Conservation (phyloP, 108 stramenopile genomes). For the Bacterosira constricta region DNA sequence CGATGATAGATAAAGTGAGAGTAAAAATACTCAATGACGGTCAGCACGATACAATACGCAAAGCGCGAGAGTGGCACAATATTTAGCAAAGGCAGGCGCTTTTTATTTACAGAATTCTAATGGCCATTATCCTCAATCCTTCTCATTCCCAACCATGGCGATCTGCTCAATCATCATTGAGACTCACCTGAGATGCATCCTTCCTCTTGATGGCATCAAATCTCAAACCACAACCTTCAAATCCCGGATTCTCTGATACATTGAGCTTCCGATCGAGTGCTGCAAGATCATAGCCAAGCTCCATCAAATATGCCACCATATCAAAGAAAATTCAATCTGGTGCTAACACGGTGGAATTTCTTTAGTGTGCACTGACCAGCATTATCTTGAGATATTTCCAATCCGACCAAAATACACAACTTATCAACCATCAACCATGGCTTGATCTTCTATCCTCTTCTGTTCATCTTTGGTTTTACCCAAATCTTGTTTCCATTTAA, state of each 20-base stretch:
- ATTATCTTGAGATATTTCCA: background rate
- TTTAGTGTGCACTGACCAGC: background rate
- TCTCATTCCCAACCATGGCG: too few species aligned
- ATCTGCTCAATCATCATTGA: too few species aligned
- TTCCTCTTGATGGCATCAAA: too few species aligned
- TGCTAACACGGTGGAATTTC: background rate
- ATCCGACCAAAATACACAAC: background rate
- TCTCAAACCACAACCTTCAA: slow-evolving; percentile 19
- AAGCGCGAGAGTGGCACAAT: too few species aligned
- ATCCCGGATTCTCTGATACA: slow-evolving; percentile 26
- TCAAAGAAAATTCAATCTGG: background rate
- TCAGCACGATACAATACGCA: too few species aligned
- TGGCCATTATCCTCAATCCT: too few species aligned
- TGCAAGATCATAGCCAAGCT: slow-evolving; percentile 32
- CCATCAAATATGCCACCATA: slow-evolving; percentile 15
- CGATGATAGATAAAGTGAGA: too few species aligned
- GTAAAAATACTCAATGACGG: too few species aligned
- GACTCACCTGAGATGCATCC: too few species aligned
- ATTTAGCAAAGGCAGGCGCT: too few species aligned
- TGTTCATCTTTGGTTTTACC: background rate
- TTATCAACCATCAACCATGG: background rate
- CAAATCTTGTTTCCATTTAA: too few species aligned
- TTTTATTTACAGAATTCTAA: too few species aligned
- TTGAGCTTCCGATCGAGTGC: slow-evolving; percentile 3
- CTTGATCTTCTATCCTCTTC: background rate